A percentile compares a stretch with the other conserved stretches of the same genome.
These are phyloP conservation scores for Hypoxylon trugodes DNA, from an alignment of 495 filamentous ascomycete species.

Conservation along the genomic window DNA sequence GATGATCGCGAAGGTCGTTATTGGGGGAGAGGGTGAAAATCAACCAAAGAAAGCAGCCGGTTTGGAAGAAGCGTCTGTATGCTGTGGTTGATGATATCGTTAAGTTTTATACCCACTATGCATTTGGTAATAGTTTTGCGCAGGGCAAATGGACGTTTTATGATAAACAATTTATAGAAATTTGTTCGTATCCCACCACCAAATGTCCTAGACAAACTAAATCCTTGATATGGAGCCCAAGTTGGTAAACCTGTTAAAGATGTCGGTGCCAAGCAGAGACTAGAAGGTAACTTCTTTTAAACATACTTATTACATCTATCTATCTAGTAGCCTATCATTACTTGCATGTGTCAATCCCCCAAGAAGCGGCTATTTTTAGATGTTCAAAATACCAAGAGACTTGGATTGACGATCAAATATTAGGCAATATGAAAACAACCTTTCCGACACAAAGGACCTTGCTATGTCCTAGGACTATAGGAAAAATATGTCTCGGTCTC, in stretches of 20 bases:
- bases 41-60: slow-evolving; percentile 11
- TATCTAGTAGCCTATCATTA: too few relatives aligned
- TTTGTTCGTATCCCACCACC: too few relatives aligned
- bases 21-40: slow-evolving; percentile 16
- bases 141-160: too few relatives aligned
- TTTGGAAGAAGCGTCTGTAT: slow-evolving; percentile 40
- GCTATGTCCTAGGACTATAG: neutral
- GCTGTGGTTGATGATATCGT: slow-evolving; percentile 38
- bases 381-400: slow-evolving; percentile 6
- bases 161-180: neutral
- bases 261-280: too few relatives aligned
- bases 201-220: too few relatives aligned
- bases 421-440: slow-evolving; percentile 16
- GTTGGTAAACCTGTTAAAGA: too few relatives aligned
- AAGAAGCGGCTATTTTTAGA: slow-evolving; percentile 24
- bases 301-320: too few relatives aligned
- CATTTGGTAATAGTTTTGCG: neutral
- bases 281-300: too few relatives aligned
- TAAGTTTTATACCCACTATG: slow-evolving; percentile 28
- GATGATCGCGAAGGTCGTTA: slow-evolving; percentile 40
- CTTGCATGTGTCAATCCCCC: too few relatives aligned
- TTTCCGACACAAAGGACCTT: neutral
- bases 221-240: too few relatives aligned
- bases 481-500: neutral
- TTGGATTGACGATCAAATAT: neutral